phyloP scores from a whole-genome alignment of 129 eudicot genomes.

The Deinandra increscens region DNA sequence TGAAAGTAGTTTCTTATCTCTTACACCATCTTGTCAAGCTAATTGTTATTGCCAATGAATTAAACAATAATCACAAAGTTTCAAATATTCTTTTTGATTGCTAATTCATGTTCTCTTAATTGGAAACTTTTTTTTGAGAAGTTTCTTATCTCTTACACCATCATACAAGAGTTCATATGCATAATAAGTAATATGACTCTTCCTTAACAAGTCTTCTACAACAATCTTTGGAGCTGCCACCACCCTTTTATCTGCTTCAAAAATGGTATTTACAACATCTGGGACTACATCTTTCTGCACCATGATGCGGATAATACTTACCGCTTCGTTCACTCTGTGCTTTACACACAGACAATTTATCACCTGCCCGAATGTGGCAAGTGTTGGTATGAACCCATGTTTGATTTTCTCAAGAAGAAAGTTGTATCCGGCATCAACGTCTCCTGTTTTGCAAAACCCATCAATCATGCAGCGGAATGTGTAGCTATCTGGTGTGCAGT shows the following conservation, averaged over 20 bases:
- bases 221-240: constrained; percentile 95
- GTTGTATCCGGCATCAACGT: constrained; percentile 53
- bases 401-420: constrained; percentile 51
- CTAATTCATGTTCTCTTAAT: constrained; percentile 17
- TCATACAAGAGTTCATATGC: constrained; percentile 83
- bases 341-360: constrained; percentile 69
- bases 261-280: constrained; percentile 61
- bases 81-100: too few relatives aligned
- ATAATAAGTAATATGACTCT: constrained; percentile 68
- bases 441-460: constrained; percentile 77
- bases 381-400: constrained; percentile 64
- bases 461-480: constrained; percentile 82
- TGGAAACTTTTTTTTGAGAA: constrained; percentile 42
- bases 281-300: constrained; percentile 81
- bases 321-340: constrained; percentile 73
- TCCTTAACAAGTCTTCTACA: constrained; percentile 79
- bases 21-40: too few relatives aligned
- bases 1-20: too few relatives aligned
- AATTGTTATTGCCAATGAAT: too few relatives aligned
- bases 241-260: constrained; percentile 77
- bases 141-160: constrained; percentile 80
- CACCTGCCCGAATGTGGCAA: constrained; percentile 73
- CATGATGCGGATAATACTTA: constrained; percentile 59
- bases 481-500: constrained; percentile 57
- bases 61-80: too few relatives aligned